Evolutionary conservation across 2,329 filamentous ascomycete species (phyloP), one percentile per base, ranked within the genome.

Genomic region (Fusarium incarnatum): DNA sequence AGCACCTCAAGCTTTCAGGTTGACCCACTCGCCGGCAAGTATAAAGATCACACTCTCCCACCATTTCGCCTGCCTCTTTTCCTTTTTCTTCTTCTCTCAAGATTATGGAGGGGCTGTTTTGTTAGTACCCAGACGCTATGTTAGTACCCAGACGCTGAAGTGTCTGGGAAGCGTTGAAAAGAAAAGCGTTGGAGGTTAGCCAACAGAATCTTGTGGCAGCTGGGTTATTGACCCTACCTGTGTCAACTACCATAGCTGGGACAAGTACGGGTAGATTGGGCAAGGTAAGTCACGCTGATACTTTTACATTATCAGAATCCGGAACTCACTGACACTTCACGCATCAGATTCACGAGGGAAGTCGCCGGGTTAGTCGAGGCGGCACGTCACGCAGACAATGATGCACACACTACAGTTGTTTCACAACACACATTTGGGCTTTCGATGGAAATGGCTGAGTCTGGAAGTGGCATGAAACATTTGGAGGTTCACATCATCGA

Each of bases 351-450:
- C 42, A 44, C 18, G 48, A 44, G 57, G 20, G 28, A 30, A 20
- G 25, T 41, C 28, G 52, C 30, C 8, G 37, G 37, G 18, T 28
- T 28, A 28, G 27, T 18, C 30, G 25, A 37, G 42, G 42, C 34
- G 42, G 34, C 9, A 30, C 20, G n/a, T 62, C 37, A 48, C 49
- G 28, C 60, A 45, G 44, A 37, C 58, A 56, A 64, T 64, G 44
- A 64, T 64, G 49, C 16, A 34, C 9, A 63, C 23, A 56, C 59
- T 40, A 48, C 18, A 37, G 41, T 56, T 45, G 44, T 27, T 57
- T 48, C 13, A 30, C 44, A 18, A 12, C 22, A 37, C 30, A 45
- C 10, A 32, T 25, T 46, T 45, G 42, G 59, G 49, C 28, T n/a
- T 49, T 37, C 44, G 23, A 58, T 13, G 28, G 16, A 58, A 37